A percentile compares a stretch with the other conserved stretches of the same genome.
Conservation (phyloP, 768 basidiomycete genomes). For the Postia placenta region DNA sequence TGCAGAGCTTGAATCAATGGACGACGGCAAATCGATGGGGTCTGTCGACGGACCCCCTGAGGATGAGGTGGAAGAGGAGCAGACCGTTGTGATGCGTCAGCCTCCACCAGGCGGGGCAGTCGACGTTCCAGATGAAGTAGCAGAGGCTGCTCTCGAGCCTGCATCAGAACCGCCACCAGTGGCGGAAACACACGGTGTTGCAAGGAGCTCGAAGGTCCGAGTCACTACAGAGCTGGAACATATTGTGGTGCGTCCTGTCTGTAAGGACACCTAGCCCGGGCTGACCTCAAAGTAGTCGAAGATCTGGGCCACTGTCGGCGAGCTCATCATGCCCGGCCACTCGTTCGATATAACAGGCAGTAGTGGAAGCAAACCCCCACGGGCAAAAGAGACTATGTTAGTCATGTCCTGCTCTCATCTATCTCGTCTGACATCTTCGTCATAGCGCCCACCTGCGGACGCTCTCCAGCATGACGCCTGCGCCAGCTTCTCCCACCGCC, state of each 20-base stretch:
- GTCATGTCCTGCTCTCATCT: not conserved
- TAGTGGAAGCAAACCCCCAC: conserved; percentile 36
- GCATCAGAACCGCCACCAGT: conserved; percentile 6
- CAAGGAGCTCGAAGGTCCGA: conserved; percentile 33
- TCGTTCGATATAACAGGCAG: conserved; percentile 28
- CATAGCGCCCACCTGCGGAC: conserved; percentile 52
- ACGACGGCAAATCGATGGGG: not conserved
- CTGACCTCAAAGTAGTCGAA: conserved; percentile 38
- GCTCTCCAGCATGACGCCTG: conserved; percentile 43
- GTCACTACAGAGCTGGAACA: conserved; percentile 60
- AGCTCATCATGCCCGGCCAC: conserved; percentile 55
- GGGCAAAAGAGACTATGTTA: conserved; percentile 59
- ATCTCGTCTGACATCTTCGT: not conserved
- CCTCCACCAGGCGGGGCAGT: not conserved
- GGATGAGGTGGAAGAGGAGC: not conserved
- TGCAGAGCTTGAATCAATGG: not conserved
- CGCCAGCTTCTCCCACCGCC: conserved; percentile 52
- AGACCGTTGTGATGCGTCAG: not conserved
- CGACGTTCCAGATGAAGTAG: not conserved
- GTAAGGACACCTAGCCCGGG: not conserved
- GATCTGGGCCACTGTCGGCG: conserved; percentile 63
- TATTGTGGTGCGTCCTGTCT: conserved; percentile 45
- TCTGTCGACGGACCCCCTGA: not conserved
- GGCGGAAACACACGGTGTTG: conserved; percentile 13
- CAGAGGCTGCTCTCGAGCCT: not conserved